These are phyloP conservation scores for Cercospora sp. DNA, from an alignment of 2,329 filamentous ascomycete genomes.

Conservation along the genomic window DNA sequence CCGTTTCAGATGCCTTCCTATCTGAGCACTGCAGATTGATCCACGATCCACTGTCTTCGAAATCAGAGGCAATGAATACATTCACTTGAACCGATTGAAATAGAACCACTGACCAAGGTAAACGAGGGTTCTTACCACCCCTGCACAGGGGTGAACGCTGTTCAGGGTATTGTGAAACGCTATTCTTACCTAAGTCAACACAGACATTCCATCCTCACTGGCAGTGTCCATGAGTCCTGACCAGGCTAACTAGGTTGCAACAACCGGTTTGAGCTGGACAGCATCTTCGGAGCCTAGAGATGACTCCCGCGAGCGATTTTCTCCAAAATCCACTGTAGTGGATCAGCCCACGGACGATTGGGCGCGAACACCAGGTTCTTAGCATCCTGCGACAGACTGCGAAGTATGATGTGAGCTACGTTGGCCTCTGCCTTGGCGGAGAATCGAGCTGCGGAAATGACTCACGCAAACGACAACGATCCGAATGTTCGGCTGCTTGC, in stretches of 20 bases:
- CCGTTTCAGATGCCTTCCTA: not conserved
- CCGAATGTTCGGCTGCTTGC: not conserved
- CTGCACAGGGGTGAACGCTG: conserved; percentile 17
- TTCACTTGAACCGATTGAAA: conserved; percentile 3
- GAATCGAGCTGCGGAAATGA: not conserved
- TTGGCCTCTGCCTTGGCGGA: not conserved
- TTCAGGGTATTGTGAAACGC: conserved; percentile 15
- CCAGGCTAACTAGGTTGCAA: conserved; percentile 6
- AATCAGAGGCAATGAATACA: not conserved
- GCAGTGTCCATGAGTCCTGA: conserved; percentile 1
- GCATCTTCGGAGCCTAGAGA: conserved; percentile 14
- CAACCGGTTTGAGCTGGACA: conserved; percentile 13
- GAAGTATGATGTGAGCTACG: not conserved
- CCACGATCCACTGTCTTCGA: not conserved
- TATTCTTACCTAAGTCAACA: conserved; percentile 20
- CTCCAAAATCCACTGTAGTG: conserved; percentile 2
- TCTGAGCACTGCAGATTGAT: not conserved
- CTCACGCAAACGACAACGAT: not conserved
- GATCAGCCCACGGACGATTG: conserved; percentile 11
- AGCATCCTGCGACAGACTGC: not conserved
- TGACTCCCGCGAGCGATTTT: conserved; percentile 13
- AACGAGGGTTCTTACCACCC: conserved; percentile 6
- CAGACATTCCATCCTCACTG: not conserved
- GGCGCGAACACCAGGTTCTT: not conserved
- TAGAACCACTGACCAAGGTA: conserved; percentile 1